Evolutionary conservation across 140 eudicot genomes (phyloP), one percentile per base, ranked within the genome.

Genomic region (Oenanthe javanica): DNA sequence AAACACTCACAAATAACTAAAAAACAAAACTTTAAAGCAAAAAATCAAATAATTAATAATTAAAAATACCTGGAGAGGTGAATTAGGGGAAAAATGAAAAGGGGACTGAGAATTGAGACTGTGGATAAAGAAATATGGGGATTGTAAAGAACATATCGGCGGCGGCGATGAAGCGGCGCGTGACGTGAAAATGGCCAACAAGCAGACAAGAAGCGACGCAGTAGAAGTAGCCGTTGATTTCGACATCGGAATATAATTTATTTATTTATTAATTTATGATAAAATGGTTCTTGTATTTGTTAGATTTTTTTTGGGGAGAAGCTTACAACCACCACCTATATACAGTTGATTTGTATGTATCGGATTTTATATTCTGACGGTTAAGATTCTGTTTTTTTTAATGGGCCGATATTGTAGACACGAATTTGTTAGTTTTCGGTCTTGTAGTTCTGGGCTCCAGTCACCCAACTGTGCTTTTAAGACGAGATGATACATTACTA

Each of bases 91-190:
- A 45, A 48, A 67, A 4, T 75, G 63, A 43, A 83, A 43, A 13
- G 86, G 76, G 61, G 76, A 79, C 69, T 70, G 82, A 73, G 79
- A 78, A 72, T 74, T 57, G 46, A 83, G 86, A 25, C 43, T 5
- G 76, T 18, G 9, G 61, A 83, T 64, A 31, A 79, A 72, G 38
- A 59, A 36, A 47, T 73, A 75, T 1, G 40, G 40, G 4, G 80
- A 48, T 27, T 81, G 76, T 50, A 59, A 27, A 49, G 84, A 80
- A 70, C 80, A 81, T 2, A 21, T 75, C 18, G 74, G 38, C 19
- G 77, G 49, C 48, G 55, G 14, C 9, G 77, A 73, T 4, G 72
- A 36, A 46, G 52, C 49, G 69, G 50, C 42, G 18, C 43, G 27
- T 4, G 48, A 1, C 31, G 61, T 73, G 6, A 70, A 81, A 42